Percentiles rank a stretch among this genome's conserved stretches.
Conservation (phyloP, 495 filamentous ascomycete species). For the Penicillium robsamsonii region DNA sequence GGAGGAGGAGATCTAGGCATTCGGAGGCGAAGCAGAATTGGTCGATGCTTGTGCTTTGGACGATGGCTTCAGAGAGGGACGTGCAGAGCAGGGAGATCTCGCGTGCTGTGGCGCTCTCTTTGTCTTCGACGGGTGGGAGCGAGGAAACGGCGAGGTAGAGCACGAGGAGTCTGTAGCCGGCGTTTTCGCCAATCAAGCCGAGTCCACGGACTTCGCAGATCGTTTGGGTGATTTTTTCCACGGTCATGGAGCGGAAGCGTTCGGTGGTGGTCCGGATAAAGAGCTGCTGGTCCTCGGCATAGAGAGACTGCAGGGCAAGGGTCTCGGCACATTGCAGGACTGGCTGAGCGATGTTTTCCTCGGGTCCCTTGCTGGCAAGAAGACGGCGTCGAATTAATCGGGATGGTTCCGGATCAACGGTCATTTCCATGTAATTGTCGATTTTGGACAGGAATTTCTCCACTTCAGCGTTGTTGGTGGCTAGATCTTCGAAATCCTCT, state of each 20-base stretch:
- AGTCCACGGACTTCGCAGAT: constrained; percentile 36
- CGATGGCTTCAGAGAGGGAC: constrained; percentile 30
- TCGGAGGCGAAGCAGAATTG: constrained; percentile 59
- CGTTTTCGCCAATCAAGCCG: constrained; percentile 33
- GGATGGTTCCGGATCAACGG: constrained; percentile 37
- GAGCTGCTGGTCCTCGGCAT: constrained; percentile 43
- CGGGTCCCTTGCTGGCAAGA: constrained; percentile 33
- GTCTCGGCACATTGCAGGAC: constrained; percentile 38
- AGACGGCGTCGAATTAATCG: constrained; percentile 41
- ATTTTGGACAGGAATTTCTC: constrained; percentile 42
- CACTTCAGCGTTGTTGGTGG: constrained; percentile 36
- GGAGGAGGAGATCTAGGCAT: constrained; percentile 56
- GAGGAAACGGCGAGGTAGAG: constrained; percentile 38
- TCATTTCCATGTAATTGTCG: constrained; percentile 40
- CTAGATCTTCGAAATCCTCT: constrained; percentile 47
- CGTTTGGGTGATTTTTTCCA: constrained; percentile 26
- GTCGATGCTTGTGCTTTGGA: constrained; percentile 40
- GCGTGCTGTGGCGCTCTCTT: constrained; percentile 34
- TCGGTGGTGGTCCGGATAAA: constrained; percentile 42
- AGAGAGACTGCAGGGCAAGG: constrained; percentile 38
- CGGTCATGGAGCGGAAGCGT: constrained; percentile 37
- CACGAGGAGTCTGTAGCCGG: constrained; percentile 37
- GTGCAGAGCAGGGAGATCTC: constrained; percentile 40
- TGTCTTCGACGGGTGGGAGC: constrained; percentile 38
- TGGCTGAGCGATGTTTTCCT: constrained; percentile 32